Evolutionary conservation across 2,329 filamentous ascomycete genomes (phyloP), one percentile per base, ranked within the genome.

Genomic region (Delphinella strobiligena): DNA sequence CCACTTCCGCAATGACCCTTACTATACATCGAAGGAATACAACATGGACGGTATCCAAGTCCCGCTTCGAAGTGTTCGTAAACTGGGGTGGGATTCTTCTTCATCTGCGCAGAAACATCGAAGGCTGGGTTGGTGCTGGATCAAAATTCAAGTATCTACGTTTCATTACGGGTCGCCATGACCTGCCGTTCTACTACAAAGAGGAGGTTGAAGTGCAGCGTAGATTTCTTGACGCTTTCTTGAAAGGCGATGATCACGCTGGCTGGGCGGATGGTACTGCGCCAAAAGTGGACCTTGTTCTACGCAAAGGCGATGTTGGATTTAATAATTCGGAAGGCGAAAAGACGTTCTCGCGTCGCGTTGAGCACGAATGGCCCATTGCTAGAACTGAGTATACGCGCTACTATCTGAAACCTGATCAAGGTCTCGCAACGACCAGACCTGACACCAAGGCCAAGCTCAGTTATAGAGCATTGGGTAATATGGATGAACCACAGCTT

Each of bases 41-140:
- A 62, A 72, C 34, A 63, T 80, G 53, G 68, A 62, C 12, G 75
- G 83, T 44, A 81, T 84, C 31, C 64, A 79, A 42, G 78, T 82
- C 0, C 80, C 80, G 0, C 50, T 83, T 0, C 66, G 83, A 0
- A 74, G 68, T 0, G 79, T 83, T 0, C 80, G 70, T 0, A 83
- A 83, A 54, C 82, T 78, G 78, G n/a, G 79, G 78, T 9, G 78
- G 78, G 1, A 83, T 83, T 35, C 55, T 78, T 3, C 65, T 84
- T 1, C 80, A 84, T 48, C 64, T 83, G 4, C 67, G 79, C 5
- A 80, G 80, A 2, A 84, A 84, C 47, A 66, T 84, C 5, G 68
- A 80, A 49, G 80, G 79, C 0, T 84, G 71, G 41, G 61, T 61
- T 1, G 66, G 75, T 35, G 78, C 79, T 0, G 75, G 77, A 1